A percentile compares a stretch with the other conserved stretches of the same genome.
phyloP scores from a whole-genome alignment of 495 filamentous ascomycete genomes.

The Rostrohypoxylon terebratum region DNA sequence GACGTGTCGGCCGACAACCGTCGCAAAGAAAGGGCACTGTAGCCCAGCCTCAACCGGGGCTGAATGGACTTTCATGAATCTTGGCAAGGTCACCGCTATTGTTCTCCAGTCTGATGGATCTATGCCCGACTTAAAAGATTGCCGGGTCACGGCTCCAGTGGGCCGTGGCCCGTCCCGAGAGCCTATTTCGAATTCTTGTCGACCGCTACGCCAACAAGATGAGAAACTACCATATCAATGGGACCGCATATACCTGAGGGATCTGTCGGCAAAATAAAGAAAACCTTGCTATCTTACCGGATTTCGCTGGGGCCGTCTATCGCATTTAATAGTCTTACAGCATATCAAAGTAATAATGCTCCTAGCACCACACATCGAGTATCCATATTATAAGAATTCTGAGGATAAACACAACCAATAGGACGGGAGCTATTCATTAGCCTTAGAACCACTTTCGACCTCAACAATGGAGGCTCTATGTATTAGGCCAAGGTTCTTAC shows the following conservation, averaged over 20 bases:
- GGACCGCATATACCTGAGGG: not conserved
- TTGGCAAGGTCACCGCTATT: constrained; percentile 34
- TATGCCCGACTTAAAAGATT: constrained; percentile 23
- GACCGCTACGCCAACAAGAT: constrained; percentile 8
- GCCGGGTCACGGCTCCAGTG: constrained; percentile 29
- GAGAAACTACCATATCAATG: not conserved
- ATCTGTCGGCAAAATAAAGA: not conserved
- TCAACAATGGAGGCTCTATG: constrained; percentile 36
- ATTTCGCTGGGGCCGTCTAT: not conserved
- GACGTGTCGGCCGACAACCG: constrained; percentile 38
- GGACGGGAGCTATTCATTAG: constrained; percentile 16
- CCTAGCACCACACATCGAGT: not conserved
- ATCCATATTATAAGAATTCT: constrained; percentile 25
- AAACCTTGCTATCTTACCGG: not conserved
- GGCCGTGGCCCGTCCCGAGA: constrained; percentile 42
- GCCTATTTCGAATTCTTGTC: constrained; percentile 21
- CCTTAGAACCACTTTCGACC: constrained; percentile 20
- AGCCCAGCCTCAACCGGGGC: constrained; percentile 11
- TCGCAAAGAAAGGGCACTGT: constrained; percentile 20
- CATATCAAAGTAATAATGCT: not conserved
- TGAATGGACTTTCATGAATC: constrained; percentile 27
- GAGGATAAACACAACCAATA: constrained; percentile 18
- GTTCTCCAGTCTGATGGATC: not conserved
- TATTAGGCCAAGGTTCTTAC: constrained; percentile 16
- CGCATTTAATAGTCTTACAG: not conserved